Evolutionary conservation across 2,329 filamentous ascomycete species (phyloP), one percentile per base, ranked within the genome.

Genomic region (Penicillium expansum): DNA sequence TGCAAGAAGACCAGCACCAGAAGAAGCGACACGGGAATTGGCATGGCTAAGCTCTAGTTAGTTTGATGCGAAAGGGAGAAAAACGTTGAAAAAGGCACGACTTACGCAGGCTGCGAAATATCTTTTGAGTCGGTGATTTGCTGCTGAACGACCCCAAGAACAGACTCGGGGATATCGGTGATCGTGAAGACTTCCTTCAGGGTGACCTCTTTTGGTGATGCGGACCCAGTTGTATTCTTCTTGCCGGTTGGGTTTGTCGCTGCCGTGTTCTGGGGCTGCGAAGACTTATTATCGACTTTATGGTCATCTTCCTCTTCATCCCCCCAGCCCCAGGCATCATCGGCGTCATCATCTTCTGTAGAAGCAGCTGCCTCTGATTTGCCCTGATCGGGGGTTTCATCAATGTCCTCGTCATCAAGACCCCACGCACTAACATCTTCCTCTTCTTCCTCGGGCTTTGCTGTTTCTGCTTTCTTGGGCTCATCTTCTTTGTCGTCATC

Each of bases 181-280:
- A 96, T 89, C 57, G 87, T 90, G 72, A 96, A 99, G 1, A 83
- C 89, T 75, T 99, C 94, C 59, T 83, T 89, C 43, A 97, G 76
- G 0, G 90, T 89, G 57, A 97, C 77, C 69, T 94, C 89, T 54
- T 85, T 80, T 9, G 79, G 58, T 39, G 63, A 54, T 16, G 52
- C 18, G 29, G 56, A 45, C 52, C 65, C 35, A 20, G 57, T 49
- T 42, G 57, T 52, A 27, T 61, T 60, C 20, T 61, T 59, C 30
- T 59, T 64, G 39, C 67, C 65, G 39, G 61, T 52, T 58, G 73
- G 65, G 27, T 65, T 62, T 6, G 59, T 16, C 27, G 38, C 38
- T 35, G 61, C 18, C 7, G 66, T 42, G 32, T 67, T 52, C 39
- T 67, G 58, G 22, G 60, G 49, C 44, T 67, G 62, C n/a, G 48